Evolutionary conservation across 192 early-diverging fungal genomes (phyloP).

Genomic region (Coemansia asiatica): DNA sequence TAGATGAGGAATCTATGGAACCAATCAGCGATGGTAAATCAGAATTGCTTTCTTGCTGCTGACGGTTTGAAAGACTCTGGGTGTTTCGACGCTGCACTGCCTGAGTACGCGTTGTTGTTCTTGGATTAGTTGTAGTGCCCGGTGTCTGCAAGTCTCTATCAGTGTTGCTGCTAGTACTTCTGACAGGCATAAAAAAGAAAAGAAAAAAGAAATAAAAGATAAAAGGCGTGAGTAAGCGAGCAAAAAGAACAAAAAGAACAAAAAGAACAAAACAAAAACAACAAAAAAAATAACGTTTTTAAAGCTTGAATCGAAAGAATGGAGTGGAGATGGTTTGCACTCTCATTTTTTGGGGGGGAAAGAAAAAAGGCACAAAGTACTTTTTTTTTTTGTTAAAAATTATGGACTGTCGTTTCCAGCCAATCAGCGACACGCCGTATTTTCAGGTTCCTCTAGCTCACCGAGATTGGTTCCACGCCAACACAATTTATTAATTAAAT

Average conservation of each 20-base stretch:
- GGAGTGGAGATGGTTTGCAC: too few relatives aligned
- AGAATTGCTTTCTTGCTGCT: constrained; percentile 12
- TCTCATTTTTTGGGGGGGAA: background rate
- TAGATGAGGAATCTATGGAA: constrained; percentile 14
- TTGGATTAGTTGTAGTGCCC: background rate
- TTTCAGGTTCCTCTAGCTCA: background rate
- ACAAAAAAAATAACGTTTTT: background rate
- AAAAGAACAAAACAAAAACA: background rate
- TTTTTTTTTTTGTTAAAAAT: background rate
- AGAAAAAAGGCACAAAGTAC: constrained; percentile 3
- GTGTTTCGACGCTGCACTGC: constrained; percentile 25
- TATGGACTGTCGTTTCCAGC: background rate
- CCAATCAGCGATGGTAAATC: constrained; percentile 6
- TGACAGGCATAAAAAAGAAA: constrained; percentile 5
- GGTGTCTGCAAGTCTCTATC: background rate
- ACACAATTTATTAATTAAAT: too few relatives aligned
- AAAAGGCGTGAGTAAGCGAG: background rate
- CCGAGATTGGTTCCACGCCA: too few relatives aligned
- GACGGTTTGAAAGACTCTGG: constrained; percentile 1
- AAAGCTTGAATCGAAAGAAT: background rate
- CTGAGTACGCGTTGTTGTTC: constrained; percentile 8
- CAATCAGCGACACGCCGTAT: background rate
- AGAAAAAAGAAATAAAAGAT: background rate
- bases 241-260: background rate
- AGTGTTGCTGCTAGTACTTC: background rate